These are phyloP conservation scores for Trametes meyenii DNA, from an alignment of 768 basidiomycete genomes.

Conservation along the genomic window DNA sequence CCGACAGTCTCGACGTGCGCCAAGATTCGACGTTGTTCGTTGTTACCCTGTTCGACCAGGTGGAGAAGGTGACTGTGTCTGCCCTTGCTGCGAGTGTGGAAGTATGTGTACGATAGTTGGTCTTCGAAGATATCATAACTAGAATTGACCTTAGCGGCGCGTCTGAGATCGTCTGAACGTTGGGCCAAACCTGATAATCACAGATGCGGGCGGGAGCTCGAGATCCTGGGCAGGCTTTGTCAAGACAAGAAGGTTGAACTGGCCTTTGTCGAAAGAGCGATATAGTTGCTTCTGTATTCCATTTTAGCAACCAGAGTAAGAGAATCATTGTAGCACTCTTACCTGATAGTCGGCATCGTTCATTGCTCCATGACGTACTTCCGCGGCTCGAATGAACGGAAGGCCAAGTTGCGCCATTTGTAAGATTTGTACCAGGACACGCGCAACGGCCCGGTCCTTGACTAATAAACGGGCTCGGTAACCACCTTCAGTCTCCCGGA, in stretches of 20 bases:
- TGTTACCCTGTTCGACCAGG: conserved; percentile 63
- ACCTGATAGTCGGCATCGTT: background rate
- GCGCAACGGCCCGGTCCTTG: conserved; percentile 53
- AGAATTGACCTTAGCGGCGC: background rate
- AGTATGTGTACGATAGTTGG: conserved; percentile 60
- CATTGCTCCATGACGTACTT: background rate
- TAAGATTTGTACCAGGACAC: conserved; percentile 42
- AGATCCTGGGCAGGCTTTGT: conserved; percentile 63
- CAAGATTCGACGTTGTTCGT: conserved; percentile 56
- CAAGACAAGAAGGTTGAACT: conserved; percentile 64
- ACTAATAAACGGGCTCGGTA: conserved; percentile 42
- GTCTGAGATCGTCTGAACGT: background rate
- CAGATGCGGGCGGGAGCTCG: conserved; percentile 55
- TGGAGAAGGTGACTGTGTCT: conserved; percentile 58
- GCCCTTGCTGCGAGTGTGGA: conserved; percentile 50
- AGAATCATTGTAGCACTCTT: background rate
- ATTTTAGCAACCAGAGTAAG: too few species aligned
- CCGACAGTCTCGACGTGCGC: conserved; percentile 44
- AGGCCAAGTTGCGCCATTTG: background rate
- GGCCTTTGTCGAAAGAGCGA: conserved; percentile 53
- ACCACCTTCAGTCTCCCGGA: background rate
- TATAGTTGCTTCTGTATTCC: conserved; percentile 48
- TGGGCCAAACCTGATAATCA: conserved; percentile 60
- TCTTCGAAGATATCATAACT: conserved; percentile 69
- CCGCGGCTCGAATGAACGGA: conserved; percentile 11